A percentile compares a stretch with the other conserved stretches of the same genome.
These are phyloP conservation scores for Ensete ventricosum DNA, from an alignment of 176 grass and related monocot genomes.

Conservation along the genomic window DNA sequence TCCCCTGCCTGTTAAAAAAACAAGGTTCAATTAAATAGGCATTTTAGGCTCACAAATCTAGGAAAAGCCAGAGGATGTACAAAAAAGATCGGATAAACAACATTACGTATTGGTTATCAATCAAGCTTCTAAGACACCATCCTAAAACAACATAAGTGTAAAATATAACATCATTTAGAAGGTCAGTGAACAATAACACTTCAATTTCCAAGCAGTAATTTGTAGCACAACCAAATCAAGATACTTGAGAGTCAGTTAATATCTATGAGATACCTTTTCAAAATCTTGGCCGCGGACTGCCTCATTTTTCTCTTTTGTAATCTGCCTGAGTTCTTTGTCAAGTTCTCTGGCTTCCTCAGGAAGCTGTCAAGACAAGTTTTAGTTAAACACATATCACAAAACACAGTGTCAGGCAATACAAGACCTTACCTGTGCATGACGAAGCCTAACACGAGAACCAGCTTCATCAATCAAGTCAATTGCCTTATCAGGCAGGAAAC, in stretches of 20 bases:
- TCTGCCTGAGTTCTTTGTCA: slow-evolving; percentile 7
- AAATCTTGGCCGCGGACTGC: slow-evolving; percentile 14
- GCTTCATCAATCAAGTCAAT: slow-evolving; percentile 25
- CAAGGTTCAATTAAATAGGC: neutral
- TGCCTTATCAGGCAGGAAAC: slow-evolving; percentile 19
- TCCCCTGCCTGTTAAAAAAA: slow-evolving; percentile 3
- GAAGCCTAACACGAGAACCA: slow-evolving; percentile 18
- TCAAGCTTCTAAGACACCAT: no score
- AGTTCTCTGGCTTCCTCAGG: slow-evolving; percentile 12
- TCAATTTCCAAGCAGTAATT: no score
- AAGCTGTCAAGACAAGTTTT: neutral
- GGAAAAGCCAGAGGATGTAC: neutral
- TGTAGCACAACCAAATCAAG: no score
- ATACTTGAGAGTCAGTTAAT: no score
- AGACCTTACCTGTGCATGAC: slow-evolving; percentile 3
- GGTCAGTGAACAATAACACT: no score
- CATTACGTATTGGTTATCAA: no score
- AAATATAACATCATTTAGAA: no score
- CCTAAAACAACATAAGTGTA: no score
- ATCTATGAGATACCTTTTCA: neutral
- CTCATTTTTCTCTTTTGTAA: slow-evolving; percentile 9
- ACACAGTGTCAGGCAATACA: neutral
- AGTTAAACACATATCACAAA: neutral
- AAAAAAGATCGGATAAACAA: neutral
- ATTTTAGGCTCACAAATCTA: neutral